Conservation (phyloP, 257 asterid genomes). For the Plectranthus barbatus region DNA sequence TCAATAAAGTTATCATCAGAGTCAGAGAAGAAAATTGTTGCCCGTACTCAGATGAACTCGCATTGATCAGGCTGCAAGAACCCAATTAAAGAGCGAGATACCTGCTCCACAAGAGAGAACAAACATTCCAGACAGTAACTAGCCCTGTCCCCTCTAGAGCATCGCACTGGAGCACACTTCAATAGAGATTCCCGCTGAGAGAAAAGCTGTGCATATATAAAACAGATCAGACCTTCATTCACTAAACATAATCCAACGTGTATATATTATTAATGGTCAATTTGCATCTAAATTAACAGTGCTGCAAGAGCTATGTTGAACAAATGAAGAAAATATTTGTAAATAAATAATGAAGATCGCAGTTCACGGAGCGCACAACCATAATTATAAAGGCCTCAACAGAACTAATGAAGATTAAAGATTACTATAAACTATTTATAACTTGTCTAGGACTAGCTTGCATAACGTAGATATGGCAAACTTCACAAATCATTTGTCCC, state of each 20-base stretch:
- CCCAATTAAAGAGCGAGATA: background rate
- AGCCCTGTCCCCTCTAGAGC: conserved; percentile 51
- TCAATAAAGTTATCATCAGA: background rate
- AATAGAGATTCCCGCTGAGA: conserved; percentile 52
- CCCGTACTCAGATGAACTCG: background rate
- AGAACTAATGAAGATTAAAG: background rate
- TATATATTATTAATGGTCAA: background rate
- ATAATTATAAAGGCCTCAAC: background rate
- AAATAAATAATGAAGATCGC: background rate
- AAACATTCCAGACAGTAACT: conserved; percentile 82
- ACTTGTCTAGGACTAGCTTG: background rate
- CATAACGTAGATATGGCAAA: background rate
- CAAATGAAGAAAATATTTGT: background rate
- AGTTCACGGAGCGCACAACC: background rate
- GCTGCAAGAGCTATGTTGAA: background rate
- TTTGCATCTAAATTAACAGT: background rate
- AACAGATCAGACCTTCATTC: conserved; percentile 11
- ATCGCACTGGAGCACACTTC: conserved; percentile 40
- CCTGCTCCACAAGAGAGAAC: conserved; percentile 94
- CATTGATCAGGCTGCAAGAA: background rate
- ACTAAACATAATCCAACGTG: background rate
- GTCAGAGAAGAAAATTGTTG: background rate
- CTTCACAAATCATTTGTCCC: conserved; percentile 10
- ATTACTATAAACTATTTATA: background rate
- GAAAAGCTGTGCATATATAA: conserved; percentile 48